A percentile compares a stretch with the other conserved stretches of the same genome.
phyloP scores from a whole-genome alignment of 2,329 filamentous ascomycete genomes.

The Endoconidiophora polonica region DNA sequence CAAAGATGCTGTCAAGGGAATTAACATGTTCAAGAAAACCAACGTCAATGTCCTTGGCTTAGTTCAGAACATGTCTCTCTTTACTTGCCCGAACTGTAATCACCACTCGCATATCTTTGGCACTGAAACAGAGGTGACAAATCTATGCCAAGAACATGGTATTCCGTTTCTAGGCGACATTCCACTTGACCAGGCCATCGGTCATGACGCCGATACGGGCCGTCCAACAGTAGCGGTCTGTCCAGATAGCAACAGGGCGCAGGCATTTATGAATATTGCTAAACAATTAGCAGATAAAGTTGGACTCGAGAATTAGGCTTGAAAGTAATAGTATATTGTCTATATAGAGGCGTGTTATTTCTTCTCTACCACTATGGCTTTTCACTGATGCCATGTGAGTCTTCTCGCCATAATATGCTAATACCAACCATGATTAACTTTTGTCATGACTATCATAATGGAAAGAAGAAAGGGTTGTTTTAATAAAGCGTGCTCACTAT shows the following conservation, averaged over 20 bases:
- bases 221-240: constrained; percentile 83
- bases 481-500: too few relatives aligned
- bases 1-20: constrained; percentile 79
- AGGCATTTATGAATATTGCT: constrained; percentile 57
- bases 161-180: constrained; percentile 79
- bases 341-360: too few relatives aligned
- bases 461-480: too few relatives aligned
- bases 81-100: constrained; percentile 62
- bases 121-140: constrained; percentile 43
- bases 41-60: constrained; percentile 68
- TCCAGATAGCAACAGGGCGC: constrained; percentile 55
- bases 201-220: constrained; percentile 71
- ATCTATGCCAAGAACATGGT: constrained; percentile 52
- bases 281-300: constrained; percentile 33
- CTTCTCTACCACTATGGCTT: too few relatives aligned
- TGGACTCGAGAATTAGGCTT: constrained; percentile 14
- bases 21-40: constrained; percentile 84
- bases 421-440: too few relatives aligned
- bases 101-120: constrained; percentile 64
- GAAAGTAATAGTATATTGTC: too few relatives aligned
- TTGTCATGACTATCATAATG: too few relatives aligned
- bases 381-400: too few relatives aligned
- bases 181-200: constrained; percentile 72
- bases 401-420: too few relatives aligned
- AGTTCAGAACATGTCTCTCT: constrained; percentile 83